Percentiles rank a stretch among this genome's conserved stretches.
These are phyloP conservation scores for Pisolithus microcarpus DNA, from an alignment of 768 basidiomycete genomes.

Conservation along the genomic window DNA sequence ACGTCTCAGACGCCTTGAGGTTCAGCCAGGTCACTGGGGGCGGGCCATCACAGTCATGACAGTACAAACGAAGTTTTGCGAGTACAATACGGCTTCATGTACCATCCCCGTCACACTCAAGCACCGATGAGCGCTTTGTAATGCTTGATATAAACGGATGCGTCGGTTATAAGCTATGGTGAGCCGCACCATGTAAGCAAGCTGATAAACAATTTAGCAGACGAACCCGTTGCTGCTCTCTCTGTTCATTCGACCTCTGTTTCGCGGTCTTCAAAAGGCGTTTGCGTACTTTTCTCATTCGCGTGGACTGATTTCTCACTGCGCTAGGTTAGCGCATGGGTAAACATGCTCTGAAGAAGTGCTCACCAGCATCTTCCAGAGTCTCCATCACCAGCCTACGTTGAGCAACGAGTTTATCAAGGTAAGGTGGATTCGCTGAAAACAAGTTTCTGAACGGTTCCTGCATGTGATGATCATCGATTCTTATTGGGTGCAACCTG, in stretches of 20 bases:
- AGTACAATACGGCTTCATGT: slow-evolving; percentile 1
- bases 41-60: neutral
- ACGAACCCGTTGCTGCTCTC: slow-evolving; percentile 34
- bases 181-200: neutral
- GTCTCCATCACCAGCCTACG: slow-evolving; percentile 26
- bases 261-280: slow-evolving; percentile 28
- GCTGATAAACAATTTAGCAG: neutral
- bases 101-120: slow-evolving; percentile 9
- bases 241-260: slow-evolving; percentile 27
- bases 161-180: slow-evolving; percentile 31
- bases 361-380: slow-evolving; percentile 29
- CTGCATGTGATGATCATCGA: slow-evolving; percentile 10
- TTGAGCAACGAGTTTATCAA: slow-evolving; percentile 28
- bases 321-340: slow-evolving; percentile 3
- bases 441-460: slow-evolving; percentile 17
- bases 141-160: slow-evolving; percentile 33
- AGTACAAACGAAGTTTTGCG: neutral
- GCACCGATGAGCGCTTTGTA: slow-evolving; percentile 32
- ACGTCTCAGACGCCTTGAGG: neutral
- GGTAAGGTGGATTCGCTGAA: slow-evolving; percentile 17
- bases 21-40: neutral
- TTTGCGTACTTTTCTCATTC: slow-evolving; percentile 28
- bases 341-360: neutral
- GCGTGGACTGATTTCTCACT: slow-evolving; percentile 29
- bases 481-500: too few relatives aligned